Evolutionary conservation across 495 filamentous ascomycete species (phyloP).

Genomic region (Hamigera avellanea): DNA sequence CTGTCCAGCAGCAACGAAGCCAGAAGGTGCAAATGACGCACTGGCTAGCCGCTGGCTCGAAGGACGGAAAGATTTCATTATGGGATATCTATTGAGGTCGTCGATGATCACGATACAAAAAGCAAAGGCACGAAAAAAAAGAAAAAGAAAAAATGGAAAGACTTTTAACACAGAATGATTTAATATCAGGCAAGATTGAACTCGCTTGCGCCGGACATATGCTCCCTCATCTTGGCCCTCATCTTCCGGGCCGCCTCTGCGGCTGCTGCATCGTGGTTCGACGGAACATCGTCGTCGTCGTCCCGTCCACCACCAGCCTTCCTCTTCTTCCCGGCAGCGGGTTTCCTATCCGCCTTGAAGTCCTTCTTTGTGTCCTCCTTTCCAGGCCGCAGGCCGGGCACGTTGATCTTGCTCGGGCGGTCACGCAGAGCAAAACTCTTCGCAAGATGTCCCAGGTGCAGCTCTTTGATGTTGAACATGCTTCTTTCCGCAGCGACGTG

Average conservation of each 20-base stretch:
- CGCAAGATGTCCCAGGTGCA: conserved; percentile 88
- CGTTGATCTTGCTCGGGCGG: conserved; percentile 73
- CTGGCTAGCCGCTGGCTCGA: conserved; percentile 85
- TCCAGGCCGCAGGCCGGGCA: conserved; percentile 44
- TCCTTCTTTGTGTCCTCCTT: conserved; percentile 36
- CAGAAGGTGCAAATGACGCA: conserved; percentile 58
- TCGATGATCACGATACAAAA: no score
- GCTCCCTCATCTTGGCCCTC: conserved; percentile 67
- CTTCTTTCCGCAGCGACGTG: conserved; percentile 72
- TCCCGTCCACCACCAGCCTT: conserved; percentile 17
- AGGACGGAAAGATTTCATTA: conserved; percentile 91
- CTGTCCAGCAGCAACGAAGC: conserved; percentile 51
- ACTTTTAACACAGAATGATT: no score
- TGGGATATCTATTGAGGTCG: conserved; percentile 78
- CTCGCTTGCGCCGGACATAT: conserved; percentile 64
- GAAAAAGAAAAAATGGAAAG: not conserved
- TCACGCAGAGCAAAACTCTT: conserved; percentile 88
- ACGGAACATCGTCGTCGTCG: conserved; percentile 24
- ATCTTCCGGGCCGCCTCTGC: conserved; percentile 63
- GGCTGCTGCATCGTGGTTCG: conserved; percentile 26
- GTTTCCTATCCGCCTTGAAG: conserved; percentile 30
- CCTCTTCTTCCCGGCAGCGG: conserved; percentile 24
- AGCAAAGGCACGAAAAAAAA: conserved; percentile 1
- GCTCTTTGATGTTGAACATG: conserved; percentile 76
- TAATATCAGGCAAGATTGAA: conserved; percentile 70